Evolutionary conservation across 306 rosid genomes (phyloP).

Genomic region (Inga laurina): DNA sequence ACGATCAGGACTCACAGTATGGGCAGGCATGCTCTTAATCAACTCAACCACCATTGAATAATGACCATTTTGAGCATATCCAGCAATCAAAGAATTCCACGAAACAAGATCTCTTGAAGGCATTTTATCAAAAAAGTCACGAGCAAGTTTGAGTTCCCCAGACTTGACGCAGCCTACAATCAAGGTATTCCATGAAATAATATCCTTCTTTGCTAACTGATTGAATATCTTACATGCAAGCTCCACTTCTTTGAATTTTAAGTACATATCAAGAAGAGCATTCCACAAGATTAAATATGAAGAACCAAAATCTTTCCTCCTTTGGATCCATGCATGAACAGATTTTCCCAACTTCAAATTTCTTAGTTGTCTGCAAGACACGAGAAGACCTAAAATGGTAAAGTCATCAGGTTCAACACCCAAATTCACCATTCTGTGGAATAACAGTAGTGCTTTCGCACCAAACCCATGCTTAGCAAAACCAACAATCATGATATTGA

Average conservation of each 20-base stretch:
- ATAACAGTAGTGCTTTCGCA: conserved; percentile 41
- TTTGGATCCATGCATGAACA: conserved; percentile 60
- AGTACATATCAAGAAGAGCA: conserved; percentile 64
- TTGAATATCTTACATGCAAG: conserved; percentile 37
- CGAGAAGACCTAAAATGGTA: conserved; percentile 51
- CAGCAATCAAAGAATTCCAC: conserved; percentile 62
- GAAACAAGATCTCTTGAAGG: conserved; percentile 56
- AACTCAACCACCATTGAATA: conserved; percentile 32
- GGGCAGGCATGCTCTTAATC: conserved; percentile 36
- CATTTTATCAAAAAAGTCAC: conserved; percentile 42
- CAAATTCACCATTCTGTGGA: conserved; percentile 42
- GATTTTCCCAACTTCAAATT: conserved; percentile 53
- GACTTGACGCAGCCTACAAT: conserved; percentile 50
- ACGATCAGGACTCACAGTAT: conserved; percentile 44
- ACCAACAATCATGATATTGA: conserved; percentile 52
- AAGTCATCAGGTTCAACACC: conserved; percentile 50
- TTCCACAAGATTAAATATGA: conserved; percentile 54
- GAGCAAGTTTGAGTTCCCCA: conserved; percentile 53
- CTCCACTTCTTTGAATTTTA: conserved; percentile 48
- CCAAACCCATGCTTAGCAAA: conserved; percentile 44
- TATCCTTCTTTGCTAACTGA: conserved; percentile 45
- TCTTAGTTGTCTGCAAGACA: conserved; percentile 48
- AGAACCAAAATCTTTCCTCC: conserved; percentile 40
- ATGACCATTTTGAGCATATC: conserved; percentile 46
- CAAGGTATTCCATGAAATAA: conserved; percentile 59